Base-by-base conservation (phyloP, 371 early-diverging fungal species). In the Actinomortierella wolfii region DNA sequence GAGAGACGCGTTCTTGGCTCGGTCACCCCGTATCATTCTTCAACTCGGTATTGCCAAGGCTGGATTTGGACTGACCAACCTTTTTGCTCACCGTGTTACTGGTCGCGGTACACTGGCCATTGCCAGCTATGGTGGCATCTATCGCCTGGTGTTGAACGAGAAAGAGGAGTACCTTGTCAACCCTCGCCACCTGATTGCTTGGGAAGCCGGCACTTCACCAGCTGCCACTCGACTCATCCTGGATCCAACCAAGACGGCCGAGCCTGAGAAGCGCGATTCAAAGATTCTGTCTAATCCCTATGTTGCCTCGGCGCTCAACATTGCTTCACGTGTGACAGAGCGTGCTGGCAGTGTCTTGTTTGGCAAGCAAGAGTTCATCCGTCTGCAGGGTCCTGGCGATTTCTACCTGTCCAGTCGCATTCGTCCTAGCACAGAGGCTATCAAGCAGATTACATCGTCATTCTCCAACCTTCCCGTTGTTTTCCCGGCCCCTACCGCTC, bases 141-240 rank as follows among this genome's bases (percentile, higher is more conserved):
- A 90, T 62, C 80, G 91, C 24, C 78, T 93, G 48, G 83, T 86
- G 17, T 76, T 93, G 52, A 76, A 80, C 6, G 82, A 86, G 20
- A 85, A 83, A 13, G 91, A 93, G 63, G 86, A 86, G 65, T 91
- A 89, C 59, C 67, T 86, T 43, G 90, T 89, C 11, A 89, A 89
- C 64, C 90, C 92, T 59, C 66, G 74, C 54, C 74, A 73, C 18
- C 51, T 73, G 60, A 73, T 73, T 48, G 74, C 74, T 2, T 85
- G 87, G 86, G 82, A 84, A 59, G 74, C 79, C 24, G 77, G 81
- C 43, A 79, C 83, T 14, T 76, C 29, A 23, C 61, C 63, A 17
- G 45, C 57, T 29, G 56, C 60, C 9, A 54, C 61, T 26, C 59
- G 59, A 26, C 56, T 45, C 20, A 54, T 61, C 23, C 60, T 68